These are phyloP conservation scores for Detonula confervacea DNA, from an alignment of 352 stramenopile genomes.

Conservation along the genomic window DNA sequence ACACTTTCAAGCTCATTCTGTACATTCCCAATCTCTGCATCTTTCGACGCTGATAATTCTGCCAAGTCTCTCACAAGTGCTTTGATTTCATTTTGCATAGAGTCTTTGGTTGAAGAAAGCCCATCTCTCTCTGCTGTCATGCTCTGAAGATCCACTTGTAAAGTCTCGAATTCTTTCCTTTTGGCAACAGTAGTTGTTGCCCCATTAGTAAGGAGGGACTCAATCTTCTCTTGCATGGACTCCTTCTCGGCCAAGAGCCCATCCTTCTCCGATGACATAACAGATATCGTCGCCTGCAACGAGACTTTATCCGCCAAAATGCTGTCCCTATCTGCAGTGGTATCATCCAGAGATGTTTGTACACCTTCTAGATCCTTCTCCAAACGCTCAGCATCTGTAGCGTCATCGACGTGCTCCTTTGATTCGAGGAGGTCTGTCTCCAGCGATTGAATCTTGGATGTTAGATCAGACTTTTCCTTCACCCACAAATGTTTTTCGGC, in stretches of 20 bases:
- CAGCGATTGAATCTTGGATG: constrained; percentile 14
- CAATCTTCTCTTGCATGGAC: not conserved
- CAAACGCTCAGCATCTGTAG: not conserved
- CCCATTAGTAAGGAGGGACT: not conserved
- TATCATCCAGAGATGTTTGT: not conserved
- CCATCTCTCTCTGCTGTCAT: not conserved
- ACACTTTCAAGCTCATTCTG: not conserved
- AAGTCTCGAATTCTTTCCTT: not conserved
- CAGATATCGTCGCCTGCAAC: not conserved
- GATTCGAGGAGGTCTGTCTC: not conserved
- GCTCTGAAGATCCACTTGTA: not conserved
- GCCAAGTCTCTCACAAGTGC: no score
- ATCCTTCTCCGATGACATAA: not conserved
- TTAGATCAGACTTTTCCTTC: not conserved
- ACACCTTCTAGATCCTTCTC: not conserved
- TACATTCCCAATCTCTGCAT: not conserved
- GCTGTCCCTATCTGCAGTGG: not conserved
- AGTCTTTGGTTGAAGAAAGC: no score
- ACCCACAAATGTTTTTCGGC: not conserved
- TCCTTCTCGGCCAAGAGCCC: not conserved
- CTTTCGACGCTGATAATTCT: not conserved
- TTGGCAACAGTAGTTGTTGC: not conserved
- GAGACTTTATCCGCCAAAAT: not conserved
- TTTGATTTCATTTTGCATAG: no score
- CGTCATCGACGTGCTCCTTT: not conserved